phyloP scores from a whole-genome alignment of 768 basidiomycete species.

The Sporobolomyces pararoseus region DNA sequence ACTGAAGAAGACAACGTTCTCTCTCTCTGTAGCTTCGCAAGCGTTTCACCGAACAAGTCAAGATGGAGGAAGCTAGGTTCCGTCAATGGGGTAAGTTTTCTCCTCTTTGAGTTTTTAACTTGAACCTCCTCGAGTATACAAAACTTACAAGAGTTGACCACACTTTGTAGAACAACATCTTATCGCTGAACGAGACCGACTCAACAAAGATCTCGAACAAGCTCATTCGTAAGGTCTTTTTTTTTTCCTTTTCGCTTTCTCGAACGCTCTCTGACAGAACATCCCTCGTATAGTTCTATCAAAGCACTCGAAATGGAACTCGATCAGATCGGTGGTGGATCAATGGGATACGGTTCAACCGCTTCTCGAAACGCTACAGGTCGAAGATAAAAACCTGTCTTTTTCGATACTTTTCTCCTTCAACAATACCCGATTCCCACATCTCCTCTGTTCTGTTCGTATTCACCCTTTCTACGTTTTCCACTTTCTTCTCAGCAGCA shows the following conservation, averaged over 20 bases:
- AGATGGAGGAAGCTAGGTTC: conserved; percentile 94
- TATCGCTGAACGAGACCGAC: conserved; percentile 93
- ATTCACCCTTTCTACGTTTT: too few relatives aligned
- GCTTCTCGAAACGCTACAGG: conserved; percentile 20
- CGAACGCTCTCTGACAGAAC: background rate
- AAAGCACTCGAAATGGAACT: conserved; percentile 86
- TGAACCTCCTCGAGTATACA: too few relatives aligned
- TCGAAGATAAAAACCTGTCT: conserved; percentile 16
- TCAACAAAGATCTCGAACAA: conserved; percentile 96
- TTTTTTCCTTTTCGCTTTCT: background rate
- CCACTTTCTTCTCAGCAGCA: too few relatives aligned
- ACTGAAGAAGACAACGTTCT: background rate
- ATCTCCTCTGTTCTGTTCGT: background rate
- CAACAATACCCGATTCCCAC: background rate
- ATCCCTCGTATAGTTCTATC: conserved; percentile 67
- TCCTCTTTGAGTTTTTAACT: too few relatives aligned
- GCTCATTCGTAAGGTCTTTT: conserved; percentile 53
- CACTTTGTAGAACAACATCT: conserved; percentile 60
- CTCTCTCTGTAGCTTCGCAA: conserved; percentile 61
- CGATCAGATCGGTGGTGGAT: conserved; percentile 29
- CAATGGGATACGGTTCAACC: conserved; percentile 24
- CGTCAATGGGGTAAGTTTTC: conserved; percentile 79
- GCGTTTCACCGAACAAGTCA: conserved; percentile 99
- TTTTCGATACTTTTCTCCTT: background rate
- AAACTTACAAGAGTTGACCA: too few relatives aligned